Percentiles rank a stretch among this genome's conserved stretches.
phyloP scores from a whole-genome alignment of 1,139 yeast species.

The Suhomyces bribrorum region DNA sequence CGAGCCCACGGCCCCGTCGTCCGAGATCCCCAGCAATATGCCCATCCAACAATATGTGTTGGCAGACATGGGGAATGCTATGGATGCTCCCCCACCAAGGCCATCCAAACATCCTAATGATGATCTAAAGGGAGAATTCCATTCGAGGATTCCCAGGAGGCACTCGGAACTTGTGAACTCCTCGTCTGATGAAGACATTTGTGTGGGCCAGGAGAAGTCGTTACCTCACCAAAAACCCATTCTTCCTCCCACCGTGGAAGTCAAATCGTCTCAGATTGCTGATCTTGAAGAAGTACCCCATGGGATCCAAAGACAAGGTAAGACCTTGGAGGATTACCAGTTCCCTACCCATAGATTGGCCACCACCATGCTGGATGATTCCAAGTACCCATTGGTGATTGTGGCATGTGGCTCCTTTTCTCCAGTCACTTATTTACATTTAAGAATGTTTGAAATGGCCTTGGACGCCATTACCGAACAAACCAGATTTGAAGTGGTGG shows the following conservation, averaged over 20 bases:
- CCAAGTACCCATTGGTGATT: conserved; percentile 84
- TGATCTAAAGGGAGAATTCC: conserved; percentile 20
- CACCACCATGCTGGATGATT: conserved; percentile 66
- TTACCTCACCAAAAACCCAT: conserved; percentile 15
- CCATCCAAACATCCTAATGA: conserved; percentile 29
- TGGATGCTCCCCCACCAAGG: conserved; percentile 74
- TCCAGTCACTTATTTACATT: conserved; percentile 90
- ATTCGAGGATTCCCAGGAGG: conserved; percentile 44
- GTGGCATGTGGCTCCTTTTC: conserved; percentile 98
- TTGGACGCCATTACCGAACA: conserved; percentile 91
- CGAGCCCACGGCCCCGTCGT: conserved; percentile 71
- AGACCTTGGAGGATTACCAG: conserved; percentile 59
- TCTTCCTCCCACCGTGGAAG: conserved; percentile 49
- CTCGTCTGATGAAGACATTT: conserved; percentile 35
- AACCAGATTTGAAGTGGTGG: conserved; percentile 91
- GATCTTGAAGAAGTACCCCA: conserved; percentile 96
- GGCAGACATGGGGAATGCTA: conserved; percentile 69
- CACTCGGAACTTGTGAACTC: conserved; percentile 42
- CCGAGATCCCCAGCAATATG: conserved; percentile 69
- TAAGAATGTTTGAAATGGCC: conserved; percentile 99
- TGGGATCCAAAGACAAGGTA: conserved; percentile 87
- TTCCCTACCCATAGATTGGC: conserved; percentile 89
- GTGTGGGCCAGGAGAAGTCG: conserved; percentile 1
- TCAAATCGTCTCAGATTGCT: conserved; percentile 74
- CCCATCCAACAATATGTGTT: conserved; percentile 76